These are phyloP conservation scores for Sordariomycetes sp. DNA, from an alignment of 2,329 filamentous ascomycete species.

Conservation along the genomic window DNA sequence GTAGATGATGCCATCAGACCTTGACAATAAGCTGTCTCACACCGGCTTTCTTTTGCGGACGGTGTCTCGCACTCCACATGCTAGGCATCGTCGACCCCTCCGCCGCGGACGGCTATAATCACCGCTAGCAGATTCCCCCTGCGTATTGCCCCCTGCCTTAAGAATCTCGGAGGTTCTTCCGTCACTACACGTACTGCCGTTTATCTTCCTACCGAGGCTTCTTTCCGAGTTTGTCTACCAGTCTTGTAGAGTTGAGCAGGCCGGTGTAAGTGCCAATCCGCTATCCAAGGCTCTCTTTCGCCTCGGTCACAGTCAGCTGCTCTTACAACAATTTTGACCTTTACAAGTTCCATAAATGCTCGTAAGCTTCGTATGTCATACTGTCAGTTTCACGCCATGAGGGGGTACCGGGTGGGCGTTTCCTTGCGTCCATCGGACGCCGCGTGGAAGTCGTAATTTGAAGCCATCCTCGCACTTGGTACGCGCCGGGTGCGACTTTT, in stretches of 20 bases:
- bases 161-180: background rate
- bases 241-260: constrained; percentile 36
- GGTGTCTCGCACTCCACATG: background rate
- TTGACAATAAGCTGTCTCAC: constrained; percentile 5
- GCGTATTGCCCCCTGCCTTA: too few species aligned
- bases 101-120: background rate
- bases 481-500: too few species aligned
- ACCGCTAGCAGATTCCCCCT: background rate
- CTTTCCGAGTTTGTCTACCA: constrained; percentile 12
- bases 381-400: background rate
- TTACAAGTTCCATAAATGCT: constrained; percentile 47
- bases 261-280: constrained; percentile 37
- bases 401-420: background rate
- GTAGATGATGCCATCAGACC: constrained; percentile 10
- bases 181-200: background rate
- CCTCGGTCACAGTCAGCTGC: constrained; percentile 36
- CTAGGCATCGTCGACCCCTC: background rate
- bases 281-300: constrained; percentile 31
- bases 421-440: constrained; percentile 44
- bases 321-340: constrained; percentile 48
- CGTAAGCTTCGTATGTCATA: constrained; percentile 19
- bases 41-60: background rate
- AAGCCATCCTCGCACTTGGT: constrained; percentile 52
- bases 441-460: constrained; percentile 42
- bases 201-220: background rate